Conservation (phyloP, 768 basidiomycete species). For the Kwoniella shandongensis region DNA sequence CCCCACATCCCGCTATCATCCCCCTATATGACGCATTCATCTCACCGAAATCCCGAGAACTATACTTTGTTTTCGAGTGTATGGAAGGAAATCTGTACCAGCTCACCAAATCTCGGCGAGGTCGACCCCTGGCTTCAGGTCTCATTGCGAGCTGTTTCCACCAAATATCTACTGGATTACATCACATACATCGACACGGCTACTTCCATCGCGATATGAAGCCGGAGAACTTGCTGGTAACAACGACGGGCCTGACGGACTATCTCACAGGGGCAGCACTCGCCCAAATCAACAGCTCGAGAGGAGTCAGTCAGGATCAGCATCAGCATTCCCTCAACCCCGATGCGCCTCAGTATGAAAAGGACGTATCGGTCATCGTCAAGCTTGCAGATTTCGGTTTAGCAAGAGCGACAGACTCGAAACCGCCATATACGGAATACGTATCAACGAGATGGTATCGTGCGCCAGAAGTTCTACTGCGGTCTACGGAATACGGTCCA, state of each 20-base stretch:
- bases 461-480: conserved; percentile 90
- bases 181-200: conserved; percentile 87
- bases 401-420: conserved; percentile 80
- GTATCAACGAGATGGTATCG: conserved; percentile 99
- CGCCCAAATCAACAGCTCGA: conserved; percentile 53
- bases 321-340: background rate
- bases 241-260: conserved; percentile 91
- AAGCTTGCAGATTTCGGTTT: conserved; percentile 99
- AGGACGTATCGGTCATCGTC: conserved; percentile 93
- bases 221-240: conserved; percentile 97
- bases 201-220: conserved; percentile 99
- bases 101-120: conserved; percentile 94
- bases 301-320: conserved; percentile 6
- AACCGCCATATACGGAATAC: conserved; percentile 96
- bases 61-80: conserved; percentile 99
- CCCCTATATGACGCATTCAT: conserved; percentile 99
- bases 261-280: conserved; percentile 78
- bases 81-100: conserved; percentile 99
- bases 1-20: conserved; percentile 95
- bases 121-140: conserved; percentile 92
- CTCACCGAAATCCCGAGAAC: conserved; percentile 89
- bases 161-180: conserved; percentile 83
- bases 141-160: conserved; percentile 91
- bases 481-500: conserved; percentile 88
- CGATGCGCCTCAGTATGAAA: conserved; percentile 58